Percentiles rank a stretch among this genome's conserved stretches.
These are phyloP conservation scores for Pseudogymnoascus sp. DNA, from an alignment of 2,329 filamentous ascomycete genomes.

Conservation along the genomic window DNA sequence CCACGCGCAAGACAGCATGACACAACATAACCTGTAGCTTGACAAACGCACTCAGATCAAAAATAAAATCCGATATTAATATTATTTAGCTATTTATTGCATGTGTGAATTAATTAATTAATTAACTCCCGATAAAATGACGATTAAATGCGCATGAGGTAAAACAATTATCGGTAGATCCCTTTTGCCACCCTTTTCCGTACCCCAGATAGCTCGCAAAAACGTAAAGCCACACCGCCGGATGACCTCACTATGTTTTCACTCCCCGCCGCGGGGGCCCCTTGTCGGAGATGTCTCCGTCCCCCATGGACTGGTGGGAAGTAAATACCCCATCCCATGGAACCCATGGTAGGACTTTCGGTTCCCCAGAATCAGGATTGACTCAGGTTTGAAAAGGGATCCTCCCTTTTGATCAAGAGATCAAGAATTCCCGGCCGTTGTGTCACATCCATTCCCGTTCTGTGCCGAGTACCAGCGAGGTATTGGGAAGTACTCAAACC, in stretches of 20 bases:
- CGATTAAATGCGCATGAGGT: not conserved
- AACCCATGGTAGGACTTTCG: not conserved
- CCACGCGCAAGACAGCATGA: slow-evolving; percentile 20
- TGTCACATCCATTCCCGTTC: not conserved
- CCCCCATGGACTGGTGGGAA: not conserved
- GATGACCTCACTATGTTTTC: slow-evolving; percentile 2
- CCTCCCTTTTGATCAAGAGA: not conserved
- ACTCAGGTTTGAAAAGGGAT: not conserved
- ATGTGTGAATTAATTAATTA: not conserved
- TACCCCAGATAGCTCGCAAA: slow-evolving; percentile 22
- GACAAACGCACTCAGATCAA: not conserved
- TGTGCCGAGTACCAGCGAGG: not conserved
- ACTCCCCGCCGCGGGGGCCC: not conserved
- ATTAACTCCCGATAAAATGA: not conserved
- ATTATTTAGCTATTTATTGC: not conserved
- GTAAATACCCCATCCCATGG: not conserved
- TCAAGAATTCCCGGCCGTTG: not conserved
- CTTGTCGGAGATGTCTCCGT: not conserved
- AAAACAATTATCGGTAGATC: slow-evolving; percentile 2
- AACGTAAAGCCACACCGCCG: slow-evolving; percentile 2
- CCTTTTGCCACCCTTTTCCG: slow-evolving; percentile 15
- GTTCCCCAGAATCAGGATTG: not conserved
- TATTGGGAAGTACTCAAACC: not conserved
- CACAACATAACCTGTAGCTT: not conserved
- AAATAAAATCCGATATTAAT: slow-evolving; percentile 9